A percentile compares a stretch with the other conserved stretches of the same genome.
Evolutionary conservation across 106 monocot species (phyloP).

Genomic region (Triglochin maritima): DNA sequence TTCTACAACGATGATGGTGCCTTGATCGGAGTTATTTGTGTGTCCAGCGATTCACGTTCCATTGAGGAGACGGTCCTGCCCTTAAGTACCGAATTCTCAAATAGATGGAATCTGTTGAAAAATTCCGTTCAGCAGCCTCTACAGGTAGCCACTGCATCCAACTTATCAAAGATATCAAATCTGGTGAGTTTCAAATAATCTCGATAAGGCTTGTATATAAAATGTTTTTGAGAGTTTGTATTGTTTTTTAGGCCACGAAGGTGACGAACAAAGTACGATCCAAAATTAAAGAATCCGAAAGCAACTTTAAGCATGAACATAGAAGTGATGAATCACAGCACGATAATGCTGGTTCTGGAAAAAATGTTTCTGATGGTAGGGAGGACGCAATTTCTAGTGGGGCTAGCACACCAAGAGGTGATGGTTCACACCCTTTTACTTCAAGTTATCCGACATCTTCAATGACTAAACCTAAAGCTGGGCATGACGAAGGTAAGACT

Average conservation of each 20-base stretch:
- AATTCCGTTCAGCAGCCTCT: slow-evolving; percentile 48
- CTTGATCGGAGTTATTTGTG: slow-evolving; percentile 76
- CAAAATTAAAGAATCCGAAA: slow-evolving; percentile 41
- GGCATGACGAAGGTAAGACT: slow-evolving; percentile 45
- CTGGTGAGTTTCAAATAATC: slow-evolving; percentile 43
- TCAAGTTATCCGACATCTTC: not conserved
- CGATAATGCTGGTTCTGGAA: too few relatives aligned
- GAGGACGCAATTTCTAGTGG: slow-evolving; percentile 73
- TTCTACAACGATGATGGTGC: slow-evolving; percentile 80
- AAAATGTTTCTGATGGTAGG: slow-evolving; percentile 17
- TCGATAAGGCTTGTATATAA: too few relatives aligned
- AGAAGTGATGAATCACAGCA: slow-evolving; percentile 32
- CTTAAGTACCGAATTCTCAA: not conserved
- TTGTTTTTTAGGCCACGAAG: slow-evolving; percentile 46
- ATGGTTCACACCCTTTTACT: slow-evolving; percentile 34
- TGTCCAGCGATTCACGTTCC: slow-evolving; percentile 67
- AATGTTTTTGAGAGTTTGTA: too few relatives aligned
- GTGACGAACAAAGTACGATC: slow-evolving; percentile 91
- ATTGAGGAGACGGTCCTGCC: slow-evolving; percentile 37
- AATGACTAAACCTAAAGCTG: slow-evolving; percentile 26
- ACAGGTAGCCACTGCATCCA: slow-evolving; percentile 48
- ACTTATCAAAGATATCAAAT: slow-evolving; percentile 61
- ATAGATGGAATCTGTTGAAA: not conserved
- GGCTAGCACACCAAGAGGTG: slow-evolving; percentile 63
- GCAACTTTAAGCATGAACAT: slow-evolving; percentile 32